phyloP scores from a whole-genome alignment of 257 asterid species.

The Coffea eugenioides region DNA sequence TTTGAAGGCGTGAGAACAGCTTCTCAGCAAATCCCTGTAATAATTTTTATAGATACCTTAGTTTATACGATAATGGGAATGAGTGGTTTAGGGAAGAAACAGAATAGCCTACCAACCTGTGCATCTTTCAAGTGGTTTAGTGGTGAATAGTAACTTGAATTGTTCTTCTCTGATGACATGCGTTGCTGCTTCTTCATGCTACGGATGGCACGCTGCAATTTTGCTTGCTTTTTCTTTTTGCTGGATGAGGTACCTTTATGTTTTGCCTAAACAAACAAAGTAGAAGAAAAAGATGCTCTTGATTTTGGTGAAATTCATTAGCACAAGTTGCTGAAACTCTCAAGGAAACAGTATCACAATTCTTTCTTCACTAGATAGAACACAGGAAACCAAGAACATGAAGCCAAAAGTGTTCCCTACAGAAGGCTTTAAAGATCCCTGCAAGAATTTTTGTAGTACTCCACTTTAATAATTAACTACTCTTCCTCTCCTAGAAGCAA shows the following conservation, averaged over 20 bases:
- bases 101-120: conserved; percentile 49
- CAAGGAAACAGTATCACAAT: background rate
- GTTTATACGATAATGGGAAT: conserved; percentile 9
- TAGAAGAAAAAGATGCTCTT: background rate
- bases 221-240: conserved; percentile 97
- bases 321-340: background rate
- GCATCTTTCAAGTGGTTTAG: conserved; percentile 91
- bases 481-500: no score
- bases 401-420: background rate
- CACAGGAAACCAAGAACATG: background rate
- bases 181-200: conserved; percentile 97
- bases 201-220: conserved; percentile 82
- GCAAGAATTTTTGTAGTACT: background rate
- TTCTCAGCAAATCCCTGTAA: conserved; percentile 84
- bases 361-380: background rate
- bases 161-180: conserved; percentile 51
- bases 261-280: conserved; percentile 55
- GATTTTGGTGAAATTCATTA: conserved; percentile 3
- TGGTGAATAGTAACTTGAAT: conserved; percentile 69
- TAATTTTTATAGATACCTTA: conserved; percentile 19
- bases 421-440: background rate
- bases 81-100: conserved; percentile 3
- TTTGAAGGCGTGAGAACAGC: conserved; percentile 80
- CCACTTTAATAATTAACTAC: background rate
- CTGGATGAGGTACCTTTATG: conserved; percentile 89